Evolutionary conservation across 2,329 filamentous ascomycete species (phyloP).

Genomic region (Zymoseptoria ardabiliae): DNA sequence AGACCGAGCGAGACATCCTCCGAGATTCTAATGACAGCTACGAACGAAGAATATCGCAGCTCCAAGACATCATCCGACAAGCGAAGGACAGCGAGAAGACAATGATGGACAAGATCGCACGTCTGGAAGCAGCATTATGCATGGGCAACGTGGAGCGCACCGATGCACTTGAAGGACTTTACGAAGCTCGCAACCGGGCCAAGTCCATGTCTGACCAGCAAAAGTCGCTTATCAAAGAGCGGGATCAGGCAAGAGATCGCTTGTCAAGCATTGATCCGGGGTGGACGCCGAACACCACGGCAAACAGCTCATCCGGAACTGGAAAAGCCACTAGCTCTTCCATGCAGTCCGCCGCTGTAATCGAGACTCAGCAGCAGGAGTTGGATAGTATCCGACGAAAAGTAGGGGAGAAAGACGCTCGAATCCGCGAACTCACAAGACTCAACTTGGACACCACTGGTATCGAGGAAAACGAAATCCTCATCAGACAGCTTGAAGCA

Average conservation of each 20-base stretch:
- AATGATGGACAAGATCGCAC: slow-evolving; percentile 32
- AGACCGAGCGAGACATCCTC: slow-evolving; percentile 34
- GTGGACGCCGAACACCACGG: background rate
- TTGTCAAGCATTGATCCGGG: slow-evolving; percentile 3
- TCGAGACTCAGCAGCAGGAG: slow-evolving; percentile 3
- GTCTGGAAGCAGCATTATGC: slow-evolving; percentile 34
- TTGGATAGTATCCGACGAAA: slow-evolving; percentile 5
- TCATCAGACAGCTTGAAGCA: background rate
- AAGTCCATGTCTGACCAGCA: slow-evolving; percentile 26
- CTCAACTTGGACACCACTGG: background rate
- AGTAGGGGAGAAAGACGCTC: slow-evolving; percentile 5
- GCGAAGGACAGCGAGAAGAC: slow-evolving; percentile 32
- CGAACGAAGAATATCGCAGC: slow-evolving; percentile 32
- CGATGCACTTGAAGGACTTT: slow-evolving; percentile 30
- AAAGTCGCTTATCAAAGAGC: slow-evolving; percentile 20
- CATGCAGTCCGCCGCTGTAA: background rate
- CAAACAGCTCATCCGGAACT: background rate
- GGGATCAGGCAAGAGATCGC: slow-evolving; percentile 6
- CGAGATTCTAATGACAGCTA: slow-evolving; percentile 31
- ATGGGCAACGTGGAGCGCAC: slow-evolving; percentile 36
- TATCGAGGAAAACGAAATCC: background rate
- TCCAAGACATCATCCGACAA: slow-evolving; percentile 35
- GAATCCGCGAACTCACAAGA: slow-evolving; percentile 5
- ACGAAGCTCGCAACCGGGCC: slow-evolving; percentile 31
- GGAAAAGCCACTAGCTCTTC: background rate